Evolutionary conservation across 345 rosid species (phyloP), one percentile per base, ranked within the genome.

Genomic region (Ailanthus altissimus): DNA sequence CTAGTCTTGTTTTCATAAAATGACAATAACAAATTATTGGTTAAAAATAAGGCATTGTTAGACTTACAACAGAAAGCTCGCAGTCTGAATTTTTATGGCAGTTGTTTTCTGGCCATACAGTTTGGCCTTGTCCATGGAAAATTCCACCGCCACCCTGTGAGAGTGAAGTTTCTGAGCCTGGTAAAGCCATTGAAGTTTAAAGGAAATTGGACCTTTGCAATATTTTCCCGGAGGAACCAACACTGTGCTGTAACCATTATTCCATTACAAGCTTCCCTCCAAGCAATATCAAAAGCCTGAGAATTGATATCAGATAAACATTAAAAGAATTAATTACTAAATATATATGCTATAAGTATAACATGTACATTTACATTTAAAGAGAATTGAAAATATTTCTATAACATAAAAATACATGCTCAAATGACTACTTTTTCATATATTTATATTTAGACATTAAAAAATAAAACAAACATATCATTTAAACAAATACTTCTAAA

Each of bases 121-220:
- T 8, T 3, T 9, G 2, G 11, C 83, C 83, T 51, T 77, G 80
- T 38, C 75, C 83, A 36, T 77, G 69, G 16, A 71, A 61, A 3
- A 72, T 51, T 10, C 81, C 77, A 4, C 60, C 69, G 6, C 80
- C n/a, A n/a, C n/a, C n/a, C 83, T 0, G 69, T 11, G 13, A 76
- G 25, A 8, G 50, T 75, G 16, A 84, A 46, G 5, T 42, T 4
- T n/a, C 80, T 70, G 16, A 0, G 88, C 85, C 74, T 16, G 28
- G 5, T 82, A 0, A 9, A 62, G 64, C 1, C 84, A 84, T 15
- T 75, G 54, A 36, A 82, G 58, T 12, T 75, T 4, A 67, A 67
- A 46, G 10, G 20, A 3, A 23, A 47, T 5, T 67, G 72, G 21
- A 0, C 11, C 57, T 12, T 46, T 45, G 72, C 88, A 85, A 53